Base-by-base conservation (phyloP, 306 rosid genomes). In the Vachellia collinsii region DNA sequence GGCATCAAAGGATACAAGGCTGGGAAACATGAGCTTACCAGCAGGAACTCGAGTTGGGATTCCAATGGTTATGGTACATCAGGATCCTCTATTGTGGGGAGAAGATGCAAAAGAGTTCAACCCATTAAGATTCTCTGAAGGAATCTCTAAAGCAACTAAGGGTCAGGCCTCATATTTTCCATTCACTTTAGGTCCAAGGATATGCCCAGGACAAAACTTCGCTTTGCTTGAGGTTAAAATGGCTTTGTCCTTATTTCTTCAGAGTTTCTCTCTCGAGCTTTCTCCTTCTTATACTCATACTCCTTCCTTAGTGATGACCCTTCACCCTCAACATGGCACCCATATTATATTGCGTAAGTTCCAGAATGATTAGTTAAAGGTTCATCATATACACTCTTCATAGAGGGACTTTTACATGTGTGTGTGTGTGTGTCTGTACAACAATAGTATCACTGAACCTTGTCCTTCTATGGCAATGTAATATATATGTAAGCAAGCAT, bases 321-420 rank as follows among this genome's bases (percentile, higher is more conserved):
- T 85, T 25, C 81, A 75, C 4, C 89, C 89, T 3, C 88, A 86
- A 19, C 50, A 34, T 78, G 93, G 91, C 7, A 87, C 89, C 63
- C 92, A 83, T 50, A 10, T 87, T 5, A 64, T 79, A 8, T 54
- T 89, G 8, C 79, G 39, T 2, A 70, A 82, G 12, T 68, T 83
- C 44, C 29, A 77, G 4, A 59, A 72, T 56, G 8, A 11, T 23
- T 11, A 23, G 14, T 23, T 22, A 11, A 23, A 59, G 14, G 34
- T 22, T 22, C 2, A 59, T 11, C 36, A 58, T 58, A 8, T 22
- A 22, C 29, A 58, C 64, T 23, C 34, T 6, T 56, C 16, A 0
- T 5, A 3, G 23, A 56, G 25, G 11, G 29, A 3, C 8, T 7
- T n/a, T n/a, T 56, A 53, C n/a, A 7, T 10, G 0, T 58, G 3